Conservation (phyloP, 2,329 filamentous ascomycete genomes). For the Penicillium oxalicum region DNA sequence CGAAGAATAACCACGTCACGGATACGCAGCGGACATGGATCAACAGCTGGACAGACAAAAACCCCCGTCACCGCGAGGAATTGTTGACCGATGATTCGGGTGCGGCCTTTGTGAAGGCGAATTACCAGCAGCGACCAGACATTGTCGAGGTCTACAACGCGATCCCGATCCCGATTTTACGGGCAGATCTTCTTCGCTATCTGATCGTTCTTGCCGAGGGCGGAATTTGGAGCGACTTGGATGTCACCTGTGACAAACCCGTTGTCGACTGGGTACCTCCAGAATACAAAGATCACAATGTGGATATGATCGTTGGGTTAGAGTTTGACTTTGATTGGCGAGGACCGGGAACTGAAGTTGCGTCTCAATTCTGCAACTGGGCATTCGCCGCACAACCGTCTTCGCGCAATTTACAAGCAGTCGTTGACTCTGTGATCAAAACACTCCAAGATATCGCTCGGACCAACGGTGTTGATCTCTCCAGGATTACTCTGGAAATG, state of each 20-base stretch:
- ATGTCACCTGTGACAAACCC: conserved; percentile 30
- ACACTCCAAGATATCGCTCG: conserved; percentile 16
- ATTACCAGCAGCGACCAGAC: conserved; percentile 32
- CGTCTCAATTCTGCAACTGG: conserved; percentile 23
- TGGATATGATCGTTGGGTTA: conserved; percentile 35
- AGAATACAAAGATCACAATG: conserved; percentile 21
- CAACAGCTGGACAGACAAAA: conserved; percentile 23
- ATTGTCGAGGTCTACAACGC: conserved; percentile 33
- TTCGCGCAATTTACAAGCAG: conserved; percentile 14
- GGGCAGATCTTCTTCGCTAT: conserved; percentile 41
- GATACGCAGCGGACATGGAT: conserved; percentile 14
- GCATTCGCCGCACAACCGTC: conserved; percentile 16
- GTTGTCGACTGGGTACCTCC: conserved; percentile 35
- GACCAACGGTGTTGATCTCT: conserved; percentile 10
- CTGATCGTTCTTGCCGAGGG: conserved; percentile 38
- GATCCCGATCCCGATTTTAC: conserved; percentile 35
- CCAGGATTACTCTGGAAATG: conserved; percentile 20
- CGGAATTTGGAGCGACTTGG: conserved; percentile 41
- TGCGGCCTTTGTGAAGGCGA: conserved; percentile 28
- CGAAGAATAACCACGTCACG: conserved; percentile 20
- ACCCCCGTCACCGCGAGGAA: conserved; percentile 19
- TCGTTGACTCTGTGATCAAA: conserved; percentile 17
- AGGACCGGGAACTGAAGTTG: conserved; percentile 7
- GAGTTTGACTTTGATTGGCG: conserved; percentile 30
- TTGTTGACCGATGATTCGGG: conserved; percentile 28